Base-by-base conservation (phyloP, 192 early-diverging fungal genomes). In the Mortierella antarctica region DNA sequence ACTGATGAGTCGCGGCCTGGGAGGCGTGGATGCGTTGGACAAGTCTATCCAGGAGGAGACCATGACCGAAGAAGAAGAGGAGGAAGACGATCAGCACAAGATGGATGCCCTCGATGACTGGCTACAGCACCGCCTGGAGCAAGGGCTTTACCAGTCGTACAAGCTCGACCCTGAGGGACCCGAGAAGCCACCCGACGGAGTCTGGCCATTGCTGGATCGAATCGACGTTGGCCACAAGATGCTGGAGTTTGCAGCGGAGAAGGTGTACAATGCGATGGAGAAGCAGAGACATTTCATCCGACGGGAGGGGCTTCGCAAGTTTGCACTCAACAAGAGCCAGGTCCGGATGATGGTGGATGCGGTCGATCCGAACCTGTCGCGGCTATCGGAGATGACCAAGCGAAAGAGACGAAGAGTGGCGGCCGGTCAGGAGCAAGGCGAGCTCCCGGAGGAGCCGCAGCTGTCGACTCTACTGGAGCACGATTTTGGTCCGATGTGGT, bases 11-110 rank as follows among this genome's bases (percentile, higher is more conserved):
- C 42, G 15, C n/a, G 44, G 20, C 17, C 4, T 13, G 8, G 44
- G 60, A 0, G 60, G 20, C 0, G 20, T 20, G 7, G 23, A 23
- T 8, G 49, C 12, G 10, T 31, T 31, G 31, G 31, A 31, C 31
- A 11, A 64, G 31, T 48, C 20, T 20, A 40, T 64, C 48, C 17
- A 50, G 20, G 49, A 64, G 21, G 48, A 64, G 49, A 23, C 51
- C 12, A 64, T 50, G 62, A 50, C 62, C 13, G 23, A 64, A 7
- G 62, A 52, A n/a, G 62, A 52, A 39, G 46, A 63, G 31, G 48
- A 64, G 40, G 48, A 50, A 7, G 62, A 64, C 23, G 45, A 50
- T 7, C 62, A 64, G 4, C 62, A 64, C 49, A 64, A 41, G 39
- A 17, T 51, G 49, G 47, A 11, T 13, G 62, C 62, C 23, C 12